Conservation (phyloP, 2,329 filamentous ascomycete species). For the Monosporascus sp. region DNA sequence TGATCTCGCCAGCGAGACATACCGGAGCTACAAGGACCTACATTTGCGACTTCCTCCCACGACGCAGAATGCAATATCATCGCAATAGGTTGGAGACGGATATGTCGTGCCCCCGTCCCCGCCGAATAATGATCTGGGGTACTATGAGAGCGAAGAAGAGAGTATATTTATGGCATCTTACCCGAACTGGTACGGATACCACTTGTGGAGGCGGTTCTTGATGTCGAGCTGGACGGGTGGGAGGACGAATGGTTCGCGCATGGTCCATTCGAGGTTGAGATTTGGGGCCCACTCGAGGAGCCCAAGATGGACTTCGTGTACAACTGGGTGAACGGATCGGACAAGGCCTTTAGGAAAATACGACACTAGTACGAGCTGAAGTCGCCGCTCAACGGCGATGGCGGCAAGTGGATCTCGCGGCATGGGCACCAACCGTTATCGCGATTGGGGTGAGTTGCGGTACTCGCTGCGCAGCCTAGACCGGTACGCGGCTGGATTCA, state of each 20-base stretch:
- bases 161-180: neutral
- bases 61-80: neutral
- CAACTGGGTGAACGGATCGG: conserved; percentile 39
- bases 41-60: neutral
- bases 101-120: neutral
- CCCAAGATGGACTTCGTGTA: conserved; percentile 40
- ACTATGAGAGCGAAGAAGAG: neutral
- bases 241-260: conserved; percentile 36
- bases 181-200: neutral
- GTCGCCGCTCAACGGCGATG: conserved; percentile 33
- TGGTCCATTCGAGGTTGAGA: conserved; percentile 25
- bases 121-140: neutral
- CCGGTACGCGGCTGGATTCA: conserved; percentile 32
- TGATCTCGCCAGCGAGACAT: neutral
- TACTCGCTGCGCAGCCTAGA: conserved; percentile 38
- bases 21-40: neutral
- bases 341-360: conserved; percentile 29
- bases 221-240: conserved; percentile 13
- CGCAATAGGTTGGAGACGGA: neutral
- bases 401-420: conserved; percentile 34
- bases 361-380: conserved; percentile 34
- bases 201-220: neutral
- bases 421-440: conserved; percentile 38
- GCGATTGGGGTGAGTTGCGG: conserved; percentile 39
- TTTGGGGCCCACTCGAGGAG: conserved; percentile 27